Evolutionary conservation across 2,329 filamentous ascomycete genomes (phyloP).

Genomic region (Neofusicoccum umdonicola): DNA sequence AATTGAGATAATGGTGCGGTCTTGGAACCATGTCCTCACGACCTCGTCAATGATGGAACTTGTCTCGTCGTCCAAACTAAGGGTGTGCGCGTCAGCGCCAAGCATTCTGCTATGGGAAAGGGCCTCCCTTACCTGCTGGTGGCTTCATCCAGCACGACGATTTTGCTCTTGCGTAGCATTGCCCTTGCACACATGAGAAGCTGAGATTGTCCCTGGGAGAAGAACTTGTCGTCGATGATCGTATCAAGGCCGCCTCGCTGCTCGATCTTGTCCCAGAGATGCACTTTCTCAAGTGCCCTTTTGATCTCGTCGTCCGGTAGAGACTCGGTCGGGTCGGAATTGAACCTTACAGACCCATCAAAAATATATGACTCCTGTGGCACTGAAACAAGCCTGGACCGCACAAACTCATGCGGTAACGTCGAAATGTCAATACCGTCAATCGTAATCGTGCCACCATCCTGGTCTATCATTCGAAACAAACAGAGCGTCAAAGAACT

Average conservation of each 20-base stretch:
- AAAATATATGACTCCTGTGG: constrained; percentile 55
- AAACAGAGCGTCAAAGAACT: constrained; percentile 50
- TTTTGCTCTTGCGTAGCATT: constrained; percentile 42
- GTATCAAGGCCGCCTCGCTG: constrained; percentile 24
- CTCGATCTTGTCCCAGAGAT: constrained; percentile 43
- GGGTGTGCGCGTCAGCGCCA: not conserved
- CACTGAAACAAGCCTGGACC: constrained; percentile 46
- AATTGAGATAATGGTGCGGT: constrained; percentile 59
- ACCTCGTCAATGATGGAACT: constrained; percentile 58
- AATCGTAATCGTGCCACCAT: constrained; percentile 44
- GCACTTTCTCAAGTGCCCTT: constrained; percentile 46
- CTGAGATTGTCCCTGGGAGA: constrained; percentile 56
- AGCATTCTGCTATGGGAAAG: not conserved
- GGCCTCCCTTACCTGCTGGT: constrained; percentile 30
- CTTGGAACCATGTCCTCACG: constrained; percentile 52
- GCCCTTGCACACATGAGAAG: constrained; percentile 63
- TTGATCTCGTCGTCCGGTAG: constrained; percentile 42
- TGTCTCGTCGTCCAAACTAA: constrained; percentile 56
- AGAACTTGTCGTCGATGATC: constrained; percentile 13
- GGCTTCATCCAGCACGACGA: constrained; percentile 34
- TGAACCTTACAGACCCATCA: constrained; percentile 47
- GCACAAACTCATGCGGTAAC: constrained; percentile 45
- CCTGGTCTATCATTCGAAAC: constrained; percentile 49
- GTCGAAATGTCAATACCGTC: constrained; percentile 49
- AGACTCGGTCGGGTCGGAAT: constrained; percentile 45